phyloP scores from a whole-genome alignment of 768 basidiomycete genomes.

The Sarcomyxa edulis region DNA sequence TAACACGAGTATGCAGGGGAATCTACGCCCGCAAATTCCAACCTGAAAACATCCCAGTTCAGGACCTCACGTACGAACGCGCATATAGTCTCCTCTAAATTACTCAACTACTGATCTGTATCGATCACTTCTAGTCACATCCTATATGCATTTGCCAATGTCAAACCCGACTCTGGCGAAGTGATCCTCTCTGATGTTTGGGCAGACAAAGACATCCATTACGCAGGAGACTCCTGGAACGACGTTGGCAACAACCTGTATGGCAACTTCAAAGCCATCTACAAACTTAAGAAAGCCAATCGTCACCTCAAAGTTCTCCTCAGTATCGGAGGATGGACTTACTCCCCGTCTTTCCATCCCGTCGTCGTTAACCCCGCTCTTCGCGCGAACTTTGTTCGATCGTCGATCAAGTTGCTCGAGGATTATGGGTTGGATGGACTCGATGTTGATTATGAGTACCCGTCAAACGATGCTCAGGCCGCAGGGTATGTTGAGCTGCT shows the following conservation, averaged over 20 bases:
- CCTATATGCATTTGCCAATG: slow-evolving; percentile 89
- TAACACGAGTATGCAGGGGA: slow-evolving; percentile 49
- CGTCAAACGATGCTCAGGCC: slow-evolving; percentile 72
- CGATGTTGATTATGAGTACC: slow-evolving; percentile 94
- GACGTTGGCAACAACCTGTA: slow-evolving; percentile 88
- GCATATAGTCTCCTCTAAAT: slow-evolving; percentile 1
- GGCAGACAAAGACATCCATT: slow-evolving; percentile 98
- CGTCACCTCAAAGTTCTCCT: slow-evolving; percentile 77
- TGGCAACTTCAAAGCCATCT: slow-evolving; percentile 92
- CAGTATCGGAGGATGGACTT: slow-evolving; percentile 95
- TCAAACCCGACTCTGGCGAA: slow-evolving; percentile 79
- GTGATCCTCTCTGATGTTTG: slow-evolving; percentile 86
- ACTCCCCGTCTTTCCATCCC: slow-evolving; percentile 82
- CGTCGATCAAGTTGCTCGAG: slow-evolving; percentile 75
- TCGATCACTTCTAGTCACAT: slow-evolving; percentile 71
- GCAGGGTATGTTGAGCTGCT: slow-evolving; percentile 80
- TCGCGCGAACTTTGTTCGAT: slow-evolving; percentile 75
- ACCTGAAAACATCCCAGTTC: slow-evolving; percentile 74
- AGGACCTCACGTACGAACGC: slow-evolving; percentile 75
- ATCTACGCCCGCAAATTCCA: slow-evolving; percentile 94
- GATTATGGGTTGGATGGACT: slow-evolving; percentile 92
- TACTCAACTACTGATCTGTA: slow-evolving; percentile 7
- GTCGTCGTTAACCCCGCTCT: slow-evolving; percentile 61
- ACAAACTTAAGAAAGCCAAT: slow-evolving; percentile 82
- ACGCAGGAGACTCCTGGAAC: slow-evolving; percentile 93